phyloP scores from a whole-genome alignment of 2,329 filamentous ascomycete species.

The Penicillium sp. region DNA sequence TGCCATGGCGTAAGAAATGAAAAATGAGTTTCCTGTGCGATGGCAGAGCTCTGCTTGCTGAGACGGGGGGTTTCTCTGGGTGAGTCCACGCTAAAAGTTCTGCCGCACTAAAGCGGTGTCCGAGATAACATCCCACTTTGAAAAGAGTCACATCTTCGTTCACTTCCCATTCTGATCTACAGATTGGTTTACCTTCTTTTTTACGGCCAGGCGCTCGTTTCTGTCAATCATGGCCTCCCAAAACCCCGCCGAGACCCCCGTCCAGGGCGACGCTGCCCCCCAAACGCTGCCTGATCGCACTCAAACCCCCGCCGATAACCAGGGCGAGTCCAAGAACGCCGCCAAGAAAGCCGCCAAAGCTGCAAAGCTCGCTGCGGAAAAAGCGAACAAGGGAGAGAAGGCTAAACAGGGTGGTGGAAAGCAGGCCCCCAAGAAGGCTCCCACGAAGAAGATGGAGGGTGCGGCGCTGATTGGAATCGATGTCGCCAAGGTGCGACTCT shows the following conservation, averaged over 20 bases:
- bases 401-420: conserved; percentile 41
- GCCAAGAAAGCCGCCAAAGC: conserved; percentile 51
- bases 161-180: conserved; percentile 15
- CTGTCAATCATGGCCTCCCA: conserved; percentile 32
- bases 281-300: conserved; percentile 42
- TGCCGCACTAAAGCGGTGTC: conserved; percentile 42
- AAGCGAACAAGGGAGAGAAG: conserved; percentile 32
- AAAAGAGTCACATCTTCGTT: conserved; percentile 17
- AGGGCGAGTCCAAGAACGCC: conserved; percentile 39
- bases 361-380: conserved; percentile 43
- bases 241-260: conserved; percentile 27
- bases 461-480: conserved; percentile 81
- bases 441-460: conserved; percentile 57
- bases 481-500: conserved; percentile 59
- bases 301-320: conserved; percentile 38
- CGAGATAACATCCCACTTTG: conserved; percentile 41
- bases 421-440: conserved; percentile 45
- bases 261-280: conserved; percentile 25
- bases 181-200: conserved; percentile 14
- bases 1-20: conserved; percentile 61
- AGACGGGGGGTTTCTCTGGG: conserved; percentile 24
- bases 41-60: conserved; percentile 31
- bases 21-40: conserved; percentile 24
- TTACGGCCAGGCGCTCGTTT: conserved; percentile 20
- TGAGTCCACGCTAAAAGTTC: conserved; percentile 39